These are phyloP conservation scores for Suillus occidentalis DNA, from an alignment of 768 basidiomycete species.

Conservation along the genomic window DNA sequence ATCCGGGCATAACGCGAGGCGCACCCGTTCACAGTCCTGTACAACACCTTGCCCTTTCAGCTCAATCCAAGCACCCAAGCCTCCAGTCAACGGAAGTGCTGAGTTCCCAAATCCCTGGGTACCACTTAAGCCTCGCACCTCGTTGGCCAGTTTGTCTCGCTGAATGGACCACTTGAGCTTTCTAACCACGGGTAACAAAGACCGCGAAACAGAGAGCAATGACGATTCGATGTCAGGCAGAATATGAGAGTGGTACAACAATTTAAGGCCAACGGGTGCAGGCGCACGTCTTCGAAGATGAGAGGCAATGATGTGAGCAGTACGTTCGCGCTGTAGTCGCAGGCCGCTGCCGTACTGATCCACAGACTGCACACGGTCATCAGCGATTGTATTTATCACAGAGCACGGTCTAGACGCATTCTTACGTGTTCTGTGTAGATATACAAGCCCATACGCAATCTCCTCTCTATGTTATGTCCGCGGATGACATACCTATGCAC, in stretches of 20 bases:
- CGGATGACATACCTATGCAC: conserved; percentile 70
- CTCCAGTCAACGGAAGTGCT: conserved; percentile 31
- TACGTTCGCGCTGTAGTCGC: conserved; percentile 53
- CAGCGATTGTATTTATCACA: not conserved
- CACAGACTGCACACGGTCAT: conserved; percentile 48
- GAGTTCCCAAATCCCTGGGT: conserved; percentile 23
- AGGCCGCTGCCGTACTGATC: conserved; percentile 63
- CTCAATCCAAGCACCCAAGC: conserved; percentile 58
- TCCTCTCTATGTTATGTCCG: conserved; percentile 63
- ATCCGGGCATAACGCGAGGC: conserved; percentile 68
- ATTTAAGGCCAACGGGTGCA: conserved; percentile 39
- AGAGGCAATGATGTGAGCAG: conserved; percentile 49
- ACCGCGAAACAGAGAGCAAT: conserved; percentile 53
- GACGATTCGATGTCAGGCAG: conserved; percentile 67
- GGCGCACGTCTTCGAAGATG: conserved; percentile 52
- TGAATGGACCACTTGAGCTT: conserved; percentile 72
- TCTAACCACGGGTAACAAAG: conserved; percentile 62
- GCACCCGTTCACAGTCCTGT: conserved; percentile 61
- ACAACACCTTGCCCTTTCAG: conserved; percentile 48
- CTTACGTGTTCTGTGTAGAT: conserved; percentile 60
- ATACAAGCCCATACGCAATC: conserved; percentile 67
- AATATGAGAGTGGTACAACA: conserved; percentile 50
- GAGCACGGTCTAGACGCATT: conserved; percentile 21
- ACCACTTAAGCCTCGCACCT: conserved; percentile 46
- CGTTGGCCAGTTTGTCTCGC: conserved; percentile 58